A percentile compares a stretch with the other conserved stretches of the same genome.
These are phyloP conservation scores for Arxiozyma slooffiae DNA, from an alignment of 1,139 yeast genomes.

Conservation along the genomic window DNA sequence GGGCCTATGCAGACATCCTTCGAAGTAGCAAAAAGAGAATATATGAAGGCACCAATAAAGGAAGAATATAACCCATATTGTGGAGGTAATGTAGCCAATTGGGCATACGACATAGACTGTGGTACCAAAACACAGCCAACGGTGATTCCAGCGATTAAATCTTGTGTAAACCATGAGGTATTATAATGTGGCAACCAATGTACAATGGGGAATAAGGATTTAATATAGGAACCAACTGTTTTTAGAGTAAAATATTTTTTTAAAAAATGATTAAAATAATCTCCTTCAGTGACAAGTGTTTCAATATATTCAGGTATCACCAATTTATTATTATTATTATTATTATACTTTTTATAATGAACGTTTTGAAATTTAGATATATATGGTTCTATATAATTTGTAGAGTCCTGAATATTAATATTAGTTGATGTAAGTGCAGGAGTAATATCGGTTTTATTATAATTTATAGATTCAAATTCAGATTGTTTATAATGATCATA, in stretches of 20 bases:
- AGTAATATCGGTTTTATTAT: neutral
- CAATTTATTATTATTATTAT: neutral
- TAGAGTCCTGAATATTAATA: neutral
- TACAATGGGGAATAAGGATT: constrained; percentile 66
- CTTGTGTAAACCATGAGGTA: constrained; percentile 67
- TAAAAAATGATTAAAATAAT: constrained; percentile 19
- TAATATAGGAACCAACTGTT: constrained; percentile 35
- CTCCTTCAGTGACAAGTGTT: constrained; percentile 15
- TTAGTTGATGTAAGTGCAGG: neutral
- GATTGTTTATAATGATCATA: constrained; percentile 22
- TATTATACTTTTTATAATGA: neutral
- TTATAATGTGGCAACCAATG: constrained; percentile 83
- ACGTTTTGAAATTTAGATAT: neutral
- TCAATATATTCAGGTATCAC: constrained; percentile 21
- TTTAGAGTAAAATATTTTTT: constrained; percentile 12
- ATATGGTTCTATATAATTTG: neutral
- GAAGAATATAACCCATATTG: constrained; percentile 87
- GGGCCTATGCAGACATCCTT: constrained; percentile 96
- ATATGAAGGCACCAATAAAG: constrained; percentile 81
- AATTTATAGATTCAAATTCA: constrained; percentile 7
- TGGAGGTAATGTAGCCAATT: constrained; percentile 69
- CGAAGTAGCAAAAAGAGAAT: constrained; percentile 86
- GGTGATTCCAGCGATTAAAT: constrained; percentile 83
- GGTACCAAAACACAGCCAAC: constrained; percentile 92
- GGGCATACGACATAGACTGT: constrained; percentile 92